These are phyloP conservation scores for Panellus pusillus DNA, from an alignment of 768 basidiomycete species.

Conservation along the genomic window DNA sequence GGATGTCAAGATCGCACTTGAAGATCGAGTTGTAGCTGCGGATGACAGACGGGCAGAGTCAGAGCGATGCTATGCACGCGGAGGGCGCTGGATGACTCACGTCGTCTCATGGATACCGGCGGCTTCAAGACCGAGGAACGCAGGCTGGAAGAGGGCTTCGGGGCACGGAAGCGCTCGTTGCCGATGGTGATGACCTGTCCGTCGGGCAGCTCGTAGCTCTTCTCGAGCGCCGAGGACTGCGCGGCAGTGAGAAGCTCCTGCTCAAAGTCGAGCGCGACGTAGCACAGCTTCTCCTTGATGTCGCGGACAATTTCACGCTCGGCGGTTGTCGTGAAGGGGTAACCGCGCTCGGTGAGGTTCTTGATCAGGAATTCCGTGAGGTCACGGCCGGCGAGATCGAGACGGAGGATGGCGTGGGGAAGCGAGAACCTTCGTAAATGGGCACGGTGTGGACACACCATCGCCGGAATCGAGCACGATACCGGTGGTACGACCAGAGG, in stretches of 20 bases:
- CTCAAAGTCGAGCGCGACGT: not conserved
- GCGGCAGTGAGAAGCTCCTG: not conserved
- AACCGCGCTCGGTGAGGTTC: slow-evolving; percentile 66
- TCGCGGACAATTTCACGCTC: slow-evolving; percentile 67
- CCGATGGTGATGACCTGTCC: slow-evolving; percentile 51
- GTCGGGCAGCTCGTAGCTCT: slow-evolving; percentile 1
- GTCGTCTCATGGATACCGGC: slow-evolving; percentile 55
- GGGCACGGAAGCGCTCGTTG: slow-evolving; percentile 70
- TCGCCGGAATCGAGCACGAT: slow-evolving; percentile 7
- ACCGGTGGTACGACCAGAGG: slow-evolving; percentile 4
- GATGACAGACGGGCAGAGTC: too few relatives aligned
- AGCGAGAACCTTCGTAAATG: slow-evolving; percentile 69
- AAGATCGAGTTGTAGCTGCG: slow-evolving; percentile 57
- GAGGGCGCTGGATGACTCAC: slow-evolving; percentile 17
- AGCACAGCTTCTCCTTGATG: slow-evolving; percentile 4
- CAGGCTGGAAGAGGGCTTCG: slow-evolving; percentile 74
- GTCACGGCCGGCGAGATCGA: slow-evolving; percentile 64
- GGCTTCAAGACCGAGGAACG: slow-evolving; percentile 50
- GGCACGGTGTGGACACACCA: slow-evolving; percentile 50
- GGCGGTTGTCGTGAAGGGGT: slow-evolving; percentile 72
- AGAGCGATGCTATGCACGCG: not conserved
- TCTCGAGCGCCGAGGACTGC: not conserved
- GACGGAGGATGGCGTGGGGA: slow-evolving; percentile 64
- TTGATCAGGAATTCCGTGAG: slow-evolving; percentile 60
- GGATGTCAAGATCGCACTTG: slow-evolving; percentile 28